phyloP scores from a whole-genome alignment of 2,329 filamentous ascomycete species.

The Fusarium stilboides region DNA sequence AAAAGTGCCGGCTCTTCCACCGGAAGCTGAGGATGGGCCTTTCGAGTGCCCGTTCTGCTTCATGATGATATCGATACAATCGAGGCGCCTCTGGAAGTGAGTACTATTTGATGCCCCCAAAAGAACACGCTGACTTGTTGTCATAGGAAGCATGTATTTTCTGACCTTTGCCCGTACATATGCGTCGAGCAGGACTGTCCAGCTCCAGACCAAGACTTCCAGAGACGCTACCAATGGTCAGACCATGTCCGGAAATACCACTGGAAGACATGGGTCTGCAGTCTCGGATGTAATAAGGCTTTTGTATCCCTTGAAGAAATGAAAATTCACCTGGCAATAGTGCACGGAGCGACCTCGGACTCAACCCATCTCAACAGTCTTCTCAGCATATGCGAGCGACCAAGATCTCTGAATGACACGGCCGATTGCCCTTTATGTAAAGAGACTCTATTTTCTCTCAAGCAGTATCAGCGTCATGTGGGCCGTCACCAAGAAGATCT shows the following conservation, averaged over 20 bases:
- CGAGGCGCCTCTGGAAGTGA: neutral
- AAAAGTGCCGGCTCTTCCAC: neutral
- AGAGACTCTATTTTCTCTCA: accelerated
- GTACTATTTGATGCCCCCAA: too few species aligned
- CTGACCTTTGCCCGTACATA: constrained; percentile 1
- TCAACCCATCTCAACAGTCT: accelerated
- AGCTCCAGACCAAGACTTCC: neutral
- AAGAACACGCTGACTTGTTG: too few species aligned
- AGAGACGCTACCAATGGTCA: neutral
- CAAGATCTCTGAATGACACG: accelerated
- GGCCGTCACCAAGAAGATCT: constrained; percentile 18
- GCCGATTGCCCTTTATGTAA: neutral
- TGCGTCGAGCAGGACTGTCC: neutral
- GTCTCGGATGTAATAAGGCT: neutral
- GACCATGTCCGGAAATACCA: neutral
- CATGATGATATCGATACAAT: neutral
- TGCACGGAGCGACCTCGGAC: accelerated
- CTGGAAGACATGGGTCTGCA: constrained; percentile 1
- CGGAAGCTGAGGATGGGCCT: accelerated
- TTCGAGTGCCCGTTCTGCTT: constrained; percentile 28
- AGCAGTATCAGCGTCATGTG: neutral
- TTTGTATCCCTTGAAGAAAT: accelerated
- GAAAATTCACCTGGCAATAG: accelerated
- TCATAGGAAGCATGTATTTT: neutral
- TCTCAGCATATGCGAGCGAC: neutral